Conservation (phyloP, 306 rosid genomes). For the Fragaria iinumae region DNA sequence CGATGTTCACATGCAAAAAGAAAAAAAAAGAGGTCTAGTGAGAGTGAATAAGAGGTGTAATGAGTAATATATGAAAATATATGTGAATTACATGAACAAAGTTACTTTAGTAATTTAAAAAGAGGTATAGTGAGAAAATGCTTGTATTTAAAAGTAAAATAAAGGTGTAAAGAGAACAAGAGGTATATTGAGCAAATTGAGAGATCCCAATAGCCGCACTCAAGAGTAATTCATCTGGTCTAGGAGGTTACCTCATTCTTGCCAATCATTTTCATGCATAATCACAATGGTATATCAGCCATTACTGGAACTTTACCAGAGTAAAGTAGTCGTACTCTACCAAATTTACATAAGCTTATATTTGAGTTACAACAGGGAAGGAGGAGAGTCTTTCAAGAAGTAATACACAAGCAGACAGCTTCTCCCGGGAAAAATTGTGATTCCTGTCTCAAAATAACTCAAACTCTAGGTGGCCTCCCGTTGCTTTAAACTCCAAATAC, state of each 20-base stretch:
- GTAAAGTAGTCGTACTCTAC: slow-evolving; percentile 33
- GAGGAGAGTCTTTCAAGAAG: slow-evolving; percentile 20
- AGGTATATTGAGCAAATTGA: too few relatives aligned
- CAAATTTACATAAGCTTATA: slow-evolving; percentile 49
- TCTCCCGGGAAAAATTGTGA: slow-evolving; percentile 22
- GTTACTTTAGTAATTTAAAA: too few relatives aligned
- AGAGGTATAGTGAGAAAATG: too few relatives aligned
- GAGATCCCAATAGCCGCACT: too few relatives aligned
- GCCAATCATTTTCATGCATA: not conserved
- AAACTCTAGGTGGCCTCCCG: slow-evolving; percentile 73
- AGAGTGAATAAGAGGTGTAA: too few relatives aligned
- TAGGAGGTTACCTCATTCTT: not conserved
- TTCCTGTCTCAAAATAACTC: slow-evolving; percentile 57
- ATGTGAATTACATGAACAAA: too few relatives aligned
- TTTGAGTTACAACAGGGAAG: slow-evolving; percentile 35
- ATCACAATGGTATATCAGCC: not conserved
- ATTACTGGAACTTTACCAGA: slow-evolving; percentile 20
- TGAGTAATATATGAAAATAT: too few relatives aligned
- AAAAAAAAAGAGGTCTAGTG: too few relatives aligned
- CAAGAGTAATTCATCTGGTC: not conserved
- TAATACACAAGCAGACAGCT: slow-evolving; percentile 31
- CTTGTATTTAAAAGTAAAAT: too few relatives aligned
- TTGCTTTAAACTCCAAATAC: slow-evolving; percentile 61
- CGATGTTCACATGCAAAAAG: too few relatives aligned
- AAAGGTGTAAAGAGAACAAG: too few relatives aligned